These are phyloP conservation scores for Clavispora santaluciae DNA, from an alignment of 805 yeast genomes.

Conservation along the genomic window DNA sequence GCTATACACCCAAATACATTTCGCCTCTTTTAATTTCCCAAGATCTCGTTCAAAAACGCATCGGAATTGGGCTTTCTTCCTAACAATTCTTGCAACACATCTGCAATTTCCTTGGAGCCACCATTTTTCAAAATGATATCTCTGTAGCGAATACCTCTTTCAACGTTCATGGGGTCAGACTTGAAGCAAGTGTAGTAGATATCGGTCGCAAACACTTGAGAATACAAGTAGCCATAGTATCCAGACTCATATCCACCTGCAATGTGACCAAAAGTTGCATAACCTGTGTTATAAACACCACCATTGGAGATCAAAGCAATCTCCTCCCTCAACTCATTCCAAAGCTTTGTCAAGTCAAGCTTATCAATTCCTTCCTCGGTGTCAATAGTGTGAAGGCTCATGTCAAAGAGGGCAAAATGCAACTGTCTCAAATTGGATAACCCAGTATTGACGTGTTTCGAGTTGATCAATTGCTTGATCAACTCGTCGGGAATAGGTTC, in stretches of 20 bases:
- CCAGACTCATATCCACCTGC: constrained; percentile 84
- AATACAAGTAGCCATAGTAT: constrained; percentile 83
- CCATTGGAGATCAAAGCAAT: constrained; percentile 56
- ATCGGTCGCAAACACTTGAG: constrained; percentile 81
- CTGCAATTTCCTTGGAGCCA: constrained; percentile 67
- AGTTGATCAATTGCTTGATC: constrained; percentile 13
- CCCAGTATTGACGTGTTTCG: constrained; percentile 60
- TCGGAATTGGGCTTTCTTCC: constrained; percentile 73
- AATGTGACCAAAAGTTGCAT: constrained; percentile 71
- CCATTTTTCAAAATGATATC: constrained; percentile 67
- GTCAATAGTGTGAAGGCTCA: constrained; percentile 56
- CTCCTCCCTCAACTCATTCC: constrained; percentile 67
- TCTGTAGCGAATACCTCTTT: constrained; percentile 62
- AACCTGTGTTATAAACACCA: constrained; percentile 56
- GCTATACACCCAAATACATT: not conserved
- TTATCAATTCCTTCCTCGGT: constrained; percentile 36
- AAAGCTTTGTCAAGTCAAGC: constrained; percentile 47
- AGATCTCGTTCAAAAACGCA: constrained; percentile 66
- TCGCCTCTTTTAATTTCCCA: constrained; percentile 13
- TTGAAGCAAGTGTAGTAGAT: constrained; percentile 70
- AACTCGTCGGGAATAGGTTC: constrained; percentile 47
- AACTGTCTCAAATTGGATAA: constrained; percentile 68
- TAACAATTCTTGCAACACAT: constrained; percentile 56
- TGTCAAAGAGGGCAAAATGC: constrained; percentile 75
- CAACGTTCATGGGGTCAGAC: constrained; percentile 58